phyloP scores from a whole-genome alignment of 2,329 filamentous ascomycete genomes.

The Colletotrichum salicis region DNA sequence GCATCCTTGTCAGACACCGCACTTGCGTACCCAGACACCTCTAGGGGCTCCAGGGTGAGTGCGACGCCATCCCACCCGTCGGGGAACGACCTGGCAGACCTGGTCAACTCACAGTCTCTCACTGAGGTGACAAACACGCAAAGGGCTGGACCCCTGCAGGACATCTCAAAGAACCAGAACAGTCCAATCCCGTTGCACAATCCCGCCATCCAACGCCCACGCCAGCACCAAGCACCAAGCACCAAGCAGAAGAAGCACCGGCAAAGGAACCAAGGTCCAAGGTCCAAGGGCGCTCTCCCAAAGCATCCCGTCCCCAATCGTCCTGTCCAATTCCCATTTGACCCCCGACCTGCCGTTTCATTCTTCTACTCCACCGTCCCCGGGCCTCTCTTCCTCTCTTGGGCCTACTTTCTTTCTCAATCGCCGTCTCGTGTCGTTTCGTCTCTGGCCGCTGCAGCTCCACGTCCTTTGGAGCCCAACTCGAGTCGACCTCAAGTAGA shows the following conservation, averaged over 20 bases:
- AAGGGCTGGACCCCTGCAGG: constrained; percentile 28
- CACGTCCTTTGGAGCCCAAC: neutral
- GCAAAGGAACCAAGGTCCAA: too few relatives aligned
- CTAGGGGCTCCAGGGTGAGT: neutral
- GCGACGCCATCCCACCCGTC: constrained; percentile 14
- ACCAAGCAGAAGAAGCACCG: neutral
- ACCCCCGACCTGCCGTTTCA: neutral
- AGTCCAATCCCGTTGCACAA: constrained; percentile 17
- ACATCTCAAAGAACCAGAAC: constrained; percentile 4
- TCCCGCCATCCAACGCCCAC: neutral
- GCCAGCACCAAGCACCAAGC: constrained; percentile 4
- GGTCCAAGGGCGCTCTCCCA: neutral
- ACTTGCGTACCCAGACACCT: neutral
- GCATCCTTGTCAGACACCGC: neutral
- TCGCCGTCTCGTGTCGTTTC: constrained; percentile 3
- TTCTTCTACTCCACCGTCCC: constrained; percentile 26
- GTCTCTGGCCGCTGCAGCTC: neutral
- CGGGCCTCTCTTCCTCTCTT: neutral
- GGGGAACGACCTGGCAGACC: constrained; percentile 15
- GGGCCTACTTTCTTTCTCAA: neutral
- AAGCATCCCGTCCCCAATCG: neutral
- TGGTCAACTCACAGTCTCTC: neutral
- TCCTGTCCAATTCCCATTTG: neutral
- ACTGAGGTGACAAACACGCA: constrained; percentile 15
- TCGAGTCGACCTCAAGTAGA: neutral